These are phyloP conservation scores for Blastomyces emzantsi DNA, from an alignment of 2,329 filamentous ascomycete genomes.

Conservation along the genomic window DNA sequence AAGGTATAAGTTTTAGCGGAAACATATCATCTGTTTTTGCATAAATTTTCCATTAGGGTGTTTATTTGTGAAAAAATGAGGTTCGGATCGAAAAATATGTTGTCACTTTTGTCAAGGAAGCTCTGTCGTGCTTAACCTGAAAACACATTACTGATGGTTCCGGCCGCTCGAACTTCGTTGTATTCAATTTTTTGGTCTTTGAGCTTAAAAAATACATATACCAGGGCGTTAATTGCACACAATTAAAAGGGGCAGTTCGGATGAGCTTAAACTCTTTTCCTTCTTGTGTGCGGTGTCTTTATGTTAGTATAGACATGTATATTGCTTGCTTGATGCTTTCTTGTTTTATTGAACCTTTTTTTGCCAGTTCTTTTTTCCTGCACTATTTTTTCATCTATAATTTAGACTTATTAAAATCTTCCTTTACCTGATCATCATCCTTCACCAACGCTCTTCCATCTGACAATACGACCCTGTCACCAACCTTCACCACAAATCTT, in stretches of 20 bases:
- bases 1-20: neutral
- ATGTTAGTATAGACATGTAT: neutral
- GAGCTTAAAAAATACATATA: neutral
- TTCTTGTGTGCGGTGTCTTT: neutral
- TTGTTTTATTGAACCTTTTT: neutral
- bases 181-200: neutral
- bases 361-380: neutral
- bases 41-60: neutral
- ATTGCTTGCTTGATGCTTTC: neutral
- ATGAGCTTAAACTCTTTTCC: neutral
- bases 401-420: slow-evolving; percentile 39
- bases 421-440: slow-evolving; percentile 38
- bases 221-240: neutral
- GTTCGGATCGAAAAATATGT: neutral
- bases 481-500: slow-evolving; percentile 36
- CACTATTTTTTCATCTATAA: neutral
- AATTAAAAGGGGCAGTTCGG: neutral
- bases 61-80: neutral
- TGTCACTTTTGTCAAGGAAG: neutral
- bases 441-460: slow-evolving; percentile 67
- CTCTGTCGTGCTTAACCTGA: neutral
- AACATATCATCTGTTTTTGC: neutral
- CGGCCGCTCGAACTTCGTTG: neutral
- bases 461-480: slow-evolving; percentile 66
- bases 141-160: neutral